Evolutionary conservation across 1,284 basidiomycete species (phyloP), one percentile per base, ranked within the genome.

Genomic region (Ceratobasidium sp.): DNA sequence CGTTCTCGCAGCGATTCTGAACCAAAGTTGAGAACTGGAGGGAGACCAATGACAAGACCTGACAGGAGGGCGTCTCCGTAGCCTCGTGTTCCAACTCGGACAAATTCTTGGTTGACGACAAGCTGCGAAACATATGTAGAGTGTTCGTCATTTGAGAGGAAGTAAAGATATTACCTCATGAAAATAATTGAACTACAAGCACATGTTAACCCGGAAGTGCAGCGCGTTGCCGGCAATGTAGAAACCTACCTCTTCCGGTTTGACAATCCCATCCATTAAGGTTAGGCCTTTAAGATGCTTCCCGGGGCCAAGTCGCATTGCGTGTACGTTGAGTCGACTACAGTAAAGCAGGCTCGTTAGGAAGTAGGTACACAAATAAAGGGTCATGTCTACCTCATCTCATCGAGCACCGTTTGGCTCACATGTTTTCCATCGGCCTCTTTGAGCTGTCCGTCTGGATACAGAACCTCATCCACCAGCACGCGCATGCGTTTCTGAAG

Each of bases 91-190:
- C 93, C 94, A 78, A 89, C 89, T 46, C 96, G 91, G 0, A 89
- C 86, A 63, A 97, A 83, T 86, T 98, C 97, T 88, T 98, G 96
- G 68, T 91, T 95, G 82, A 97, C 89, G 69, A 97, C 90, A n/a
- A 96, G 87, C 89, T 92, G 86, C 77, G 82, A 15, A 81, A 78
- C 42, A 79, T 49, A 20, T n/a, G 70, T 71, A 72, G 39, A 68
- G 63, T 26, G 53, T 40, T 63, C n/a, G n/a, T 18, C 60, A 23
- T 42, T 42, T 39, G 15, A 71, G 20, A 28, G 23, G 53, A 49
- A 15, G 42, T 53, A 55, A 5, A 12, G 13, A 60, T 72, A 79
- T 93, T 69, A 93, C 81, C 86, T 95, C 95, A 83, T 95, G 93
- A 87, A 96, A 95, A 83, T 94, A 94, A 83, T 95, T 91, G 82